Evolutionary conservation across 139 green algal species (phyloP), one percentile per base, ranked within the genome.

Genomic region (Marvania coccoides): DNA sequence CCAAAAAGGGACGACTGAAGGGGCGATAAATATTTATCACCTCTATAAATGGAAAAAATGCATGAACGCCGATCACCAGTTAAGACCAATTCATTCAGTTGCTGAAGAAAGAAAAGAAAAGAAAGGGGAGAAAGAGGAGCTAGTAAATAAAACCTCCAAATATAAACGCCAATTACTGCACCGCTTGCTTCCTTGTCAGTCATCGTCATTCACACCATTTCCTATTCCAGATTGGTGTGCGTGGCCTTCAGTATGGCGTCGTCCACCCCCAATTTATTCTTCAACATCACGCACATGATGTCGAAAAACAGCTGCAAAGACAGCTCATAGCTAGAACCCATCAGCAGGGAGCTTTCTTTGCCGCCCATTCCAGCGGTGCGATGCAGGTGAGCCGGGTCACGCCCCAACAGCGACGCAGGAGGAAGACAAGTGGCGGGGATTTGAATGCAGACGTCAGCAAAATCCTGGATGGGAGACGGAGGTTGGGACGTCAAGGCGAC

Each of bases 161-260:
- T n/a, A n/a, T n/a, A n/a, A n/a, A n/a, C n/a, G n/a, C n/a, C n/a
- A n/a, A n/a, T n/a, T n/a, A n/a, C n/a, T n/a, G n/a, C n/a, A n/a
- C n/a, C n/a, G n/a, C n/a, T n/a, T n/a, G n/a, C n/a, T n/a, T n/a
- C n/a, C n/a, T n/a, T n/a, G n/a, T n/a, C n/a, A n/a, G n/a, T n/a
- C n/a, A n/a, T n/a, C n/a, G n/a, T n/a, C n/a, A n/a, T 59, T 59
- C 9, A 12, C 37, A 28, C 12, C 48, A 40, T 9, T 28, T 31
- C 24, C 63, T 29, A 67, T 31, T 72, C 54, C 13, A 72, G 14
- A 31, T 67, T 72, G 46, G 65, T 72, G 37, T 67, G 65, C 13
- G 35, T 40, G 2, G 15, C 23, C 9, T 23, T 9, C 54, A 72
- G 37, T 26, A 37, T 30, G 4, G 5, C 34, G 0, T 23, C 8